Conservation (phyloP, 176 grass and related monocot genomes). For the Oryza meridionalis region DNA sequence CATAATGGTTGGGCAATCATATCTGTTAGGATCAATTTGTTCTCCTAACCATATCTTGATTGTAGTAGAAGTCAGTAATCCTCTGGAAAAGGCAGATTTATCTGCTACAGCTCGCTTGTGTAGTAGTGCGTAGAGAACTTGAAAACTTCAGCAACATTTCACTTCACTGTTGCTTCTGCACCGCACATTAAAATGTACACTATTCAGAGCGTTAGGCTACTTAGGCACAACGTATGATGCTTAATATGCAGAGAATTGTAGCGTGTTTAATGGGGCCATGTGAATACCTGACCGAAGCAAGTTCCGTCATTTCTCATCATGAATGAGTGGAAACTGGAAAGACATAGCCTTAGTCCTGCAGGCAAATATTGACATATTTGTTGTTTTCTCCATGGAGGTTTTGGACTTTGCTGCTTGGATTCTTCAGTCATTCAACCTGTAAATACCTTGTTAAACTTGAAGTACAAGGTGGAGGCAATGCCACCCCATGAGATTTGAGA, state of each 20-base stretch:
- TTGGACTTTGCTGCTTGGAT: background rate
- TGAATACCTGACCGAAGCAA: conserved; percentile 11
- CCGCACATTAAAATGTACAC: conserved; percentile 18
- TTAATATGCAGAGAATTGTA: background rate
- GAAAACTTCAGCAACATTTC: background rate
- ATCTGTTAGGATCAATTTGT: background rate
- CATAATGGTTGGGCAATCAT: conserved; percentile 31
- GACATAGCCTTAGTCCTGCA: conserved; percentile 29
- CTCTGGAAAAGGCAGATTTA: too few species aligned
- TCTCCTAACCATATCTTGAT: background rate
- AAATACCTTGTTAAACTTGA: background rate
- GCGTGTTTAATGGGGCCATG: background rate
- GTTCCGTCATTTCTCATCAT: conserved; percentile 20
- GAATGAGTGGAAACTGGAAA: conserved; percentile 15
- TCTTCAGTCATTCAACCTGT: background rate
- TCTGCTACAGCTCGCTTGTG: background rate
- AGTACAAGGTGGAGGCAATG: conserved; percentile 23
- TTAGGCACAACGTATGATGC: background rate
- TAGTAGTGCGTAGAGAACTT: background rate
- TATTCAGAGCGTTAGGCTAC: background rate
- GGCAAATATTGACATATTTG: background rate
- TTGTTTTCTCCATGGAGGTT: conserved; percentile 17
- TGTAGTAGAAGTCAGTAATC: background rate
- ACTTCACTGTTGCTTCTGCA: conserved; percentile 29
- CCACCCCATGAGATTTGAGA: conserved; percentile 56